These are phyloP conservation scores for Setaria italica DNA, from an alignment of 202 grass and related monocot genomes.

Conservation along the genomic window DNA sequence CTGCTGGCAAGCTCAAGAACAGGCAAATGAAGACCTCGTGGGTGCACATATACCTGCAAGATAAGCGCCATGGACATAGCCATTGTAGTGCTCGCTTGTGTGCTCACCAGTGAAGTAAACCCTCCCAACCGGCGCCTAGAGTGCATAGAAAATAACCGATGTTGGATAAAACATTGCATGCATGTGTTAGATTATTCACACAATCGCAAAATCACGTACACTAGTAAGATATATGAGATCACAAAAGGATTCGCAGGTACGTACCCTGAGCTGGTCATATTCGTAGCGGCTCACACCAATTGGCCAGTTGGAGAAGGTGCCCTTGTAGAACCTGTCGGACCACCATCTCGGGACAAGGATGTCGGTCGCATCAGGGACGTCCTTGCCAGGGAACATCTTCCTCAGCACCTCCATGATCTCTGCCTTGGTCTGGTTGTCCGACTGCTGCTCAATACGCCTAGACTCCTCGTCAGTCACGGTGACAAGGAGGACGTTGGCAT, in stretches of 20 bases:
- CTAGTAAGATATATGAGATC: not conserved
- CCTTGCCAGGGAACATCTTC: conserved; percentile 59
- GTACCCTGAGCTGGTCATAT: conserved; percentile 43
- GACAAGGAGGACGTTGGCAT: conserved; percentile 61
- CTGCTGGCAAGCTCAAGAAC: not conserved
- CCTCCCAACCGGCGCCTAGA: conserved; percentile 59
- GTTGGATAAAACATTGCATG: not conserved
- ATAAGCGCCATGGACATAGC: conserved; percentile 66
- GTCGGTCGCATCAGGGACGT: conserved; percentile 61
- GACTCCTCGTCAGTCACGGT: conserved; percentile 77
- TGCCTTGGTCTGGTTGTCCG: conserved; percentile 55
- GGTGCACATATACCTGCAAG: conserved; percentile 1
- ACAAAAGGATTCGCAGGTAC: not conserved
- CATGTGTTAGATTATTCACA: not conserved
- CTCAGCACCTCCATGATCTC: conserved; percentile 65
- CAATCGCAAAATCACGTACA: not conserved
- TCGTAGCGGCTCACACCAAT: conserved; percentile 71
- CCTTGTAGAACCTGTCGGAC: conserved; percentile 75
- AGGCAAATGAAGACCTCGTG: not conserved
- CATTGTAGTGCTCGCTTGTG: conserved; percentile 59
- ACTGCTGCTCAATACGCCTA: conserved; percentile 71
- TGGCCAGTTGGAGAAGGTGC: conserved; percentile 80
- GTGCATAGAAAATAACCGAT: not conserved
- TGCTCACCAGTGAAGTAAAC: conserved; percentile 68
- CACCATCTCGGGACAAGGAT: conserved; percentile 74